phyloP scores from a whole-genome alignment of 768 basidiomycete genomes.

The Kwoniella sp. region DNA sequence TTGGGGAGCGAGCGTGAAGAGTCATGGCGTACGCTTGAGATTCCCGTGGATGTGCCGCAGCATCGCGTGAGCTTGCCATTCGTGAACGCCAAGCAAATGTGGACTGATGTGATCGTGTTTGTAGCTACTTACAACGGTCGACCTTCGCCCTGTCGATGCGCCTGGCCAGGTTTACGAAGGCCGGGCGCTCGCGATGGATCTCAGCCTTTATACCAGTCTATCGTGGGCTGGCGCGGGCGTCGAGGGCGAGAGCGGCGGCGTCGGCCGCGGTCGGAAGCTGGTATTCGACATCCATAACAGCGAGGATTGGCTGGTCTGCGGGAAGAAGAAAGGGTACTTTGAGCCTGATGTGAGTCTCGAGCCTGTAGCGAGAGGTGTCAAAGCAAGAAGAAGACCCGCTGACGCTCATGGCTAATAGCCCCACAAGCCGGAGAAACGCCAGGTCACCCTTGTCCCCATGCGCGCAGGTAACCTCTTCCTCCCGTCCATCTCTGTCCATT shows the following conservation, averaged over 20 bases:
- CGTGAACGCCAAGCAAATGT: neutral
- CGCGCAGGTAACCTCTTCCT: constrained; percentile 75
- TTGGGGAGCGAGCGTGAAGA: constrained; percentile 16
- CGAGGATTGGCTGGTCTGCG: constrained; percentile 82
- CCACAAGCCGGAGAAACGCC: constrained; percentile 60
- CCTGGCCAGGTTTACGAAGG: constrained; percentile 68
- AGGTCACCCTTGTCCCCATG: constrained; percentile 72
- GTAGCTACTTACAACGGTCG: constrained; percentile 54
- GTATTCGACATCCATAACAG: constrained; percentile 72
- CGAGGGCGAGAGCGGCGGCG: neutral
- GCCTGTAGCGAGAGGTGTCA: too few species aligned
- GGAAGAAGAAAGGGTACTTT: constrained; percentile 80
- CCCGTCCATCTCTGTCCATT: constrained; percentile 66
- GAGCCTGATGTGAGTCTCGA: constrained; percentile 64
- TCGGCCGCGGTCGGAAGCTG: constrained; percentile 49
- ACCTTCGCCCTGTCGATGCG: constrained; percentile 36
- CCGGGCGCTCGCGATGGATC: constrained; percentile 68
- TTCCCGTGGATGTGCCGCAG: constrained; percentile 77
- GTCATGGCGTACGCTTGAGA: constrained; percentile 68
- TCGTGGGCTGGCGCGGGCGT: constrained; percentile 61
- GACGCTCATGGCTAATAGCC: constrained; percentile 1
- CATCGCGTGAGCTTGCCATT: constrained; percentile 61
- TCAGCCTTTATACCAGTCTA: constrained; percentile 68
- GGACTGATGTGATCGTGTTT: constrained; percentile 26
- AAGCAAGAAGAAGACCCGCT: too few species aligned